phyloP scores from a whole-genome alignment of 768 basidiomycete genomes.

The Suillus placidus region DNA sequence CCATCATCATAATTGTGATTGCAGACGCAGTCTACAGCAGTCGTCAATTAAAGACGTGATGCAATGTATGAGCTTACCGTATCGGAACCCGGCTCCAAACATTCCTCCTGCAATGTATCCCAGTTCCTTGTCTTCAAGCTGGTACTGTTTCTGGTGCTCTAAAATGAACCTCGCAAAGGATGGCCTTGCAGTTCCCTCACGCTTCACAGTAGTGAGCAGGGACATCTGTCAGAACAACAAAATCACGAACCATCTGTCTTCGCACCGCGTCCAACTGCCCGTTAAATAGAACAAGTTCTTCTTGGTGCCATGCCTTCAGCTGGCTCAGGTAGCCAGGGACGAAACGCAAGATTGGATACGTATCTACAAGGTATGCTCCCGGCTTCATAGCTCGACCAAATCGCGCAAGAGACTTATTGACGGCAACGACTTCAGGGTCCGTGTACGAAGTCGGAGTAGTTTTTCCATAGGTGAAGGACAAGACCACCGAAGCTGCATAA shows the following conservation, averaged over 20 bases:
- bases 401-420: slow-evolving; percentile 29
- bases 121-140: slow-evolving; percentile 37
- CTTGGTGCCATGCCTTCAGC: slow-evolving; percentile 53
- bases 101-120: slow-evolving; percentile 44
- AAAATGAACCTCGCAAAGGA: slow-evolving; percentile 42
- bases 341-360: slow-evolving; percentile 25
- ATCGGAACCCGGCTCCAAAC: slow-evolving; percentile 47
- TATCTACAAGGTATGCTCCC: slow-evolving; percentile 32
- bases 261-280: slow-evolving; percentile 33
- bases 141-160: slow-evolving; percentile 37
- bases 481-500: background rate
- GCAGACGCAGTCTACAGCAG: slow-evolving; percentile 42
- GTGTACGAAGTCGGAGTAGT: slow-evolving; percentile 37
- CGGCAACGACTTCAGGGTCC: slow-evolving; percentile 37
- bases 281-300: slow-evolving; percentile 39
- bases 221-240: too few relatives aligned
- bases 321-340: slow-evolving; percentile 46
- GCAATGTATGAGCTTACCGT: slow-evolving; percentile 31
- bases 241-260: slow-evolving; percentile 30
- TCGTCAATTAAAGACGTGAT: background rate
- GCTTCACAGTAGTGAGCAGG: slow-evolving; percentile 19
- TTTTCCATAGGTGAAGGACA: background rate
- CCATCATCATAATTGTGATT: slow-evolving; percentile 56
- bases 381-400: slow-evolving; percentile 29
- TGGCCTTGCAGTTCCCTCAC: slow-evolving; percentile 23